A percentile compares a stretch with the other conserved stretches of the same genome.
Evolutionary conservation across 2,329 filamentous ascomycete species (phyloP).

Genomic region (Ceratocystis papillata): DNA sequence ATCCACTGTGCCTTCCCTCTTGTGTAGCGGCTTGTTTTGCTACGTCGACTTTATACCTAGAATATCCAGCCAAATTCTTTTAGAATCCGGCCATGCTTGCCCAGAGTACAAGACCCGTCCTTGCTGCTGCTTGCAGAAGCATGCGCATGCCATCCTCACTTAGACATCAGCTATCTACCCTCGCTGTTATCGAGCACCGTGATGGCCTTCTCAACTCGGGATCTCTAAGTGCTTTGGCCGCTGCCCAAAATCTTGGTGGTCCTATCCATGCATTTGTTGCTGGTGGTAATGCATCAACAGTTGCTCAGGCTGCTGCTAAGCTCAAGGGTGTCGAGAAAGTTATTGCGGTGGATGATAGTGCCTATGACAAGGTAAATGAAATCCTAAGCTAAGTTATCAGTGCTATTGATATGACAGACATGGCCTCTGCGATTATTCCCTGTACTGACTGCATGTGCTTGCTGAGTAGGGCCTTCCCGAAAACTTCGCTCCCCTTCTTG

Average conservation of each 20-base stretch:
- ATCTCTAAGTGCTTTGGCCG: constrained; percentile 75
- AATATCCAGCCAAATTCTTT: neutral
- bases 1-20: neutral
- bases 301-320: constrained; percentile 76
- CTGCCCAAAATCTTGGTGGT: constrained; percentile 77
- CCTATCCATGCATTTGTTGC: constrained; percentile 79
- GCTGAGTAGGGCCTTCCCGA: constrained; percentile 65
- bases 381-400: neutral
- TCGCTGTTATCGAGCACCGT: constrained; percentile 85
- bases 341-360: constrained; percentile 72
- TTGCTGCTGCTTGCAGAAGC: constrained; percentile 17
- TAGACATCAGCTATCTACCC: constrained; percentile 54
- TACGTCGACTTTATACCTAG: neutral
- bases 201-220: constrained; percentile 75
- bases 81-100: constrained; percentile 16
- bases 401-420: neutral
- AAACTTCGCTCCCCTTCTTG: constrained; percentile 83
- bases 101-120: constrained; percentile 21
- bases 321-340: constrained; percentile 87
- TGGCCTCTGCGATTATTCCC: neutral
- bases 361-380: constrained; percentile 73
- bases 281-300: constrained; percentile 61
- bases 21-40: neutral
- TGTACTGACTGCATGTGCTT: constrained; percentile 12
- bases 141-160: constrained; percentile 17